phyloP scores from a whole-genome alignment of 2,329 filamentous ascomycete genomes.

The Mycosphaerella arachidis region DNA sequence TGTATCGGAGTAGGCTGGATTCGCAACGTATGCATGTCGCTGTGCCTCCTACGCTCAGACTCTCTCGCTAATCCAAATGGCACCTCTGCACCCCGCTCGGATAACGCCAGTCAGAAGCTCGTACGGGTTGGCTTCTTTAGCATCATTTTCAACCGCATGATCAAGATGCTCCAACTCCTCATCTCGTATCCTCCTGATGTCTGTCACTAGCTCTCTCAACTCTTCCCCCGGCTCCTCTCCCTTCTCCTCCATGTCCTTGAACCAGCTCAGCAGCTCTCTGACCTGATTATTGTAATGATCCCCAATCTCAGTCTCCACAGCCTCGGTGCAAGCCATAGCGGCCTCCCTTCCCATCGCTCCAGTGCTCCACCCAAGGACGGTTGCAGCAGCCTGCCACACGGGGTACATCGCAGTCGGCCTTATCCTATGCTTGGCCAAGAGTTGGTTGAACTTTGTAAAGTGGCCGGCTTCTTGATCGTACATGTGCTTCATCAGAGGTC shows the following conservation, averaged over 20 bases:
- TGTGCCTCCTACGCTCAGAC: conserved; percentile 42
- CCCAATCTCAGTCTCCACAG: conserved; percentile 96
- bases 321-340: conserved; percentile 97
- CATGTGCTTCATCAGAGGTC: conserved; percentile 94
- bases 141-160: conserved; percentile 88
- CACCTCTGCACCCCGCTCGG: conserved; percentile 80
- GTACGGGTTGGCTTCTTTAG: conserved; percentile 83
- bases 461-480: conserved; percentile 92
- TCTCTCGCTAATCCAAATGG: conserved; percentile 85
- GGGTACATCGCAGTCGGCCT: conserved; percentile 91
- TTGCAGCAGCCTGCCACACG: conserved; percentile 76
- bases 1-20: not conserved
- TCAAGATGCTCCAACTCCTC: conserved; percentile 97
- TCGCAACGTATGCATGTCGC: not conserved
- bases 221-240: conserved; percentile 80
- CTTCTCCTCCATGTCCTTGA: conserved; percentile 65
- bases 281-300: conserved; percentile 95
- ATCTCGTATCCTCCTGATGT: conserved; percentile 79
- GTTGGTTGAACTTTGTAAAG: conserved; percentile 75
- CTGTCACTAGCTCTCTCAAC: conserved; percentile 65
- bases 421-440: conserved; percentile 81
- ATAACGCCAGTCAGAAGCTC: conserved; percentile 85
- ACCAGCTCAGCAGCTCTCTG: conserved; percentile 73
- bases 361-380: conserved; percentile 81
- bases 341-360: conserved; percentile 85